A percentile compares a stretch with the other conserved stretches of the same genome.
Evolutionary conservation across 108 stramenopile species (phyloP).

Genomic region (Discostella stelligeroides): DNA sequence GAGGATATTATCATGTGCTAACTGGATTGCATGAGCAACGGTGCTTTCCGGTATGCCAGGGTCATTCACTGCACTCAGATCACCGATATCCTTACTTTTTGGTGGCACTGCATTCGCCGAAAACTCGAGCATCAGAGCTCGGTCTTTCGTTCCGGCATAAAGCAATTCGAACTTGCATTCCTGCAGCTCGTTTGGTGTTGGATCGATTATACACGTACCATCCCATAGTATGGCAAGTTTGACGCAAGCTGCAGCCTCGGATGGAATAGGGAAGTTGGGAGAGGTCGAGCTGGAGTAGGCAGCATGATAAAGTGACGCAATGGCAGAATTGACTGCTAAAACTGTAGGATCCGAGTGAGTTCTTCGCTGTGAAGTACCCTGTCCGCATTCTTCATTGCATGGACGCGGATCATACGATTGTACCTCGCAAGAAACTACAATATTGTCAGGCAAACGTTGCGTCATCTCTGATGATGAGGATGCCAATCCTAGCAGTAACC

Average conservation of each 20-base stretch:
- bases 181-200: slow-evolving; percentile 30
- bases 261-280: slow-evolving; percentile 15
- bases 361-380: slow-evolving; percentile 20
- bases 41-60: slow-evolving; percentile 25
- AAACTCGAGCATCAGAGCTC: slow-evolving; percentile 63
- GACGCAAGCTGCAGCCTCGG: slow-evolving; percentile 64
- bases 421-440: slow-evolving; percentile 59
- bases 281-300: slow-evolving; percentile 42
- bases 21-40: slow-evolving; percentile 42
- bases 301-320: slow-evolving; percentile 64
- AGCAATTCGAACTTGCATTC: slow-evolving; percentile 45
- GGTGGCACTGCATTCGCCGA: slow-evolving; percentile 17
- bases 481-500: slow-evolving; percentile 40
- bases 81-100: slow-evolving; percentile 2
- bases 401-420: slow-evolving; percentile 43
- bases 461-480: background rate
- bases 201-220: slow-evolving; percentile 51
- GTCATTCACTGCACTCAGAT: slow-evolving; percentile 20
- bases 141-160: slow-evolving; percentile 64
- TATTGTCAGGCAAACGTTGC: slow-evolving; percentile 22
- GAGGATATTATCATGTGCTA: slow-evolving; percentile 57
- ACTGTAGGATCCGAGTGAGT: slow-evolving; percentile 59
- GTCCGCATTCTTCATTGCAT: background rate
- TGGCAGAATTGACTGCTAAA: slow-evolving; percentile 81
- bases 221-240: slow-evolving; percentile 42